phyloP scores from a whole-genome alignment of 2,329 filamentous ascomycete genomes.

The Xylaria sp. region DNA sequence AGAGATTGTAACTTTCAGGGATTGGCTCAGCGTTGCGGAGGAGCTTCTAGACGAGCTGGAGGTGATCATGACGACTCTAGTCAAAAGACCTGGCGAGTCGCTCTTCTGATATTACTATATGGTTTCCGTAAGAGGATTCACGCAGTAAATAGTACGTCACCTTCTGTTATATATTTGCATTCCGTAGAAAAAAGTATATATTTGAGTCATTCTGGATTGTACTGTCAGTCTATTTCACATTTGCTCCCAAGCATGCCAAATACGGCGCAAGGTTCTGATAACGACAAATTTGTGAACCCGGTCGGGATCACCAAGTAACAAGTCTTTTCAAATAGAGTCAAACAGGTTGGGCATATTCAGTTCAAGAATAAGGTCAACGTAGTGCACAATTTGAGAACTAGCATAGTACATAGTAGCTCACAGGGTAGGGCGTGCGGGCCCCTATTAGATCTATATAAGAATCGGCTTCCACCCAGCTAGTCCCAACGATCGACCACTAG shows the following conservation, averaged over 20 bases:
- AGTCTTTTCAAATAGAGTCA: too few relatives aligned
- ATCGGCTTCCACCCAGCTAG: background rate
- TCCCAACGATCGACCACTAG: background rate
- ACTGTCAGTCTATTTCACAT: too few relatives aligned
- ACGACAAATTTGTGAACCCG: too few relatives aligned
- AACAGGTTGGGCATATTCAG: too few relatives aligned
- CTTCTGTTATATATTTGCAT: background rate
- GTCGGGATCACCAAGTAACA: too few relatives aligned
- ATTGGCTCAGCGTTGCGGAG: conserved; percentile 63
- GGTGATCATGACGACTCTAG: conserved; percentile 54
- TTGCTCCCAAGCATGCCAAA: too few relatives aligned
- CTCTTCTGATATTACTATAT: conserved; percentile 43
- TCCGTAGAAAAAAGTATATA: too few relatives aligned
- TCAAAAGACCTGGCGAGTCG: conserved; percentile 50
- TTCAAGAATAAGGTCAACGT: too few relatives aligned
- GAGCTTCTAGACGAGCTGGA: conserved; percentile 63
- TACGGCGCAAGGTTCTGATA: too few relatives aligned
- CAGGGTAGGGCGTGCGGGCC: background rate
- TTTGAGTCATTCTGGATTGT: too few relatives aligned
- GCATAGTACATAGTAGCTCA: background rate
- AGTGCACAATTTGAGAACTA: too few relatives aligned
- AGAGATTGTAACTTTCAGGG: conserved; percentile 70
- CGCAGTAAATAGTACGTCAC: background rate
- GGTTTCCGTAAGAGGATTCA: too few relatives aligned
- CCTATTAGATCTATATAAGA: background rate